A percentile compares a stretch with the other conserved stretches of the same genome.
phyloP scores from a whole-genome alignment of 345 rosid genomes.

The Eutrema yunnanense region DNA sequence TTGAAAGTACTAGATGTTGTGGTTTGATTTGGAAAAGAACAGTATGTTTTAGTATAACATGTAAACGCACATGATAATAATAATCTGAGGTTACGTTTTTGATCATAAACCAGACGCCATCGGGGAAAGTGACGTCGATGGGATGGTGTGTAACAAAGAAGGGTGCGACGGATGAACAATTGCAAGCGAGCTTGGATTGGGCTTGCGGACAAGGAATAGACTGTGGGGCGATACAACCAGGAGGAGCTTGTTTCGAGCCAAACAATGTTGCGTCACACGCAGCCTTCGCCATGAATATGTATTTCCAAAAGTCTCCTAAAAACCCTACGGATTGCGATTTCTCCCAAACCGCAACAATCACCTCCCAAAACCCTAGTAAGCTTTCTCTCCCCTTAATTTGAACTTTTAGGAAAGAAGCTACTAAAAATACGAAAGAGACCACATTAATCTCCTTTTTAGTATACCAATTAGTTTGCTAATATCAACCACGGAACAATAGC shows the following conservation, averaged over 20 bases:
- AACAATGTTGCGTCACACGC: conserved; percentile 71
- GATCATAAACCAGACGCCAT: conserved; percentile 35
- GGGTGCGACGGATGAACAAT: conserved; percentile 42
- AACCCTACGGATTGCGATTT: conserved; percentile 64
- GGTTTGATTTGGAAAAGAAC: background rate
- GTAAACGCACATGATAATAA: background rate
- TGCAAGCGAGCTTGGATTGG: conserved; percentile 75
- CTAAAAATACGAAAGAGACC: background rate
- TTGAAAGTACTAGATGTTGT: background rate
- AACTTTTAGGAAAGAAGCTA: too few species aligned
- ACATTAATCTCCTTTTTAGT: background rate
- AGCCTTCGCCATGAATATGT: conserved; percentile 84
- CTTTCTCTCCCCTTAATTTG: background rate
- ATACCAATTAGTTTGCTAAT: background rate
- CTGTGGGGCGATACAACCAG: conserved; percentile 66
- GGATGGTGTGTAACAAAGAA: conserved; percentile 68
- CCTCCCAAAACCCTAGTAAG: conserved; percentile 79
- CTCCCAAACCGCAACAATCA: conserved; percentile 58
- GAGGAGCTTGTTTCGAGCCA: conserved; percentile 82
- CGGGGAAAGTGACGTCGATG: conserved; percentile 39
- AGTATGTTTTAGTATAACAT: background rate
- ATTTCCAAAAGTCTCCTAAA: conserved; percentile 46
- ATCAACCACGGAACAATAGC: background rate
- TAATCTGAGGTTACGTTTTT: background rate
- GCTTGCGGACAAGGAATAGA: conserved; percentile 75